Evolutionary conservation across 805 yeast genomes (phyloP).

Genomic region (Saccharomycopsis sp.): DNA sequence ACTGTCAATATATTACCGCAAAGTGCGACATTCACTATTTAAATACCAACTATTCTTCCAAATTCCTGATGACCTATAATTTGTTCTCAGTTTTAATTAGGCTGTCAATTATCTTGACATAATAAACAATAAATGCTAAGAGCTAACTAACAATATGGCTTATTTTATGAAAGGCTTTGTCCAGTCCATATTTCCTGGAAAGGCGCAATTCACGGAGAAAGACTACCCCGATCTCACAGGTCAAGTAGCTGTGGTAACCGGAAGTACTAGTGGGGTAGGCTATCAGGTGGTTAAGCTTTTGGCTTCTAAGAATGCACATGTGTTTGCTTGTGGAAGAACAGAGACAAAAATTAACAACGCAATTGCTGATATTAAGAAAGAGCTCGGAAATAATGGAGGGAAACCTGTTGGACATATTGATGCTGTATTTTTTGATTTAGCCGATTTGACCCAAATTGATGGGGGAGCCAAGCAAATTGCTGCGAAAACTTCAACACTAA

Average conservation of each 20-base stretch:
- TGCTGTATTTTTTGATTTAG: constrained; percentile 32
- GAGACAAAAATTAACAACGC: constrained; percentile 30
- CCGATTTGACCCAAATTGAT: constrained; percentile 33
- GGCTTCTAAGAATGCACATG: constrained; percentile 16
- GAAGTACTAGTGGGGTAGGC: constrained; percentile 33
- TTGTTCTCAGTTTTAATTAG: too few relatives aligned
- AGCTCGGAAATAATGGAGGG: constrained; percentile 25
- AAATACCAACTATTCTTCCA: too few relatives aligned
- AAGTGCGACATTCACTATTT: too few relatives aligned
- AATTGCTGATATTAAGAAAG: constrained; percentile 26
- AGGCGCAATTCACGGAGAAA: too few relatives aligned
- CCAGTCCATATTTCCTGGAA: too few relatives aligned
- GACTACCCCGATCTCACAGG: constrained; percentile 35
- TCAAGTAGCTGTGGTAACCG: constrained; percentile 36
- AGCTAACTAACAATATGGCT: too few relatives aligned
- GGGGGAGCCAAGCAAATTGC: constrained; percentile 26
- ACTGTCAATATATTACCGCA: too few relatives aligned
- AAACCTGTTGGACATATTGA: constrained; percentile 24
- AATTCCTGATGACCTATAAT: too few relatives aligned
- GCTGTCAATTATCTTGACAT: too few relatives aligned
- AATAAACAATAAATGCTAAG: too few relatives aligned
- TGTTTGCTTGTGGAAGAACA: constrained; percentile 31
- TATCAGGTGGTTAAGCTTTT: background rate
- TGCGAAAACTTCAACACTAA: constrained; percentile 24
- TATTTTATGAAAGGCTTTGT: too few relatives aligned